These are phyloP conservation scores for Epichloe glyceriae DNA, from an alignment of 2,329 filamentous ascomycete genomes.

Conservation along the genomic window DNA sequence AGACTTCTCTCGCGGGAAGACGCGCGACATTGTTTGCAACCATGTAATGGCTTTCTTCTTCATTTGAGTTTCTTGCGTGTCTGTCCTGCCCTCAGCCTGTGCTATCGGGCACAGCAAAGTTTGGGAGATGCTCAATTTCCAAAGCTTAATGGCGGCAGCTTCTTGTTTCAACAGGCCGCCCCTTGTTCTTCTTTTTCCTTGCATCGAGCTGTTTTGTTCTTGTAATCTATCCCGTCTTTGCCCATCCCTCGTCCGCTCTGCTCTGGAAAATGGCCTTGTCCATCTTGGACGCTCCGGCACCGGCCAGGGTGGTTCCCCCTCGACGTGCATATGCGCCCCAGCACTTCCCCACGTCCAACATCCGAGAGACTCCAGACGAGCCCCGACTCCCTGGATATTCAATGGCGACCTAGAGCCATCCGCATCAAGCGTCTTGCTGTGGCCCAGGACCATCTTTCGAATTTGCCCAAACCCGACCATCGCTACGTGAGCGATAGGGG, in stretches of 20 bases:
- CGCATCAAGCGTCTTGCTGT: not conserved
- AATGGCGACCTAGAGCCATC: not conserved
- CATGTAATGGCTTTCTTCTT: too few species aligned
- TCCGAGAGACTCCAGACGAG: conserved; percentile 4
- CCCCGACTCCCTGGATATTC: not conserved
- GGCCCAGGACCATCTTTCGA: conserved; percentile 6
- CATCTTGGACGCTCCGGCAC: conserved; percentile 3
- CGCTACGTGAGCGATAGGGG: conserved; percentile 7
- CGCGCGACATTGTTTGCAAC: too few species aligned
- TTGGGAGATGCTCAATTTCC: not conserved
- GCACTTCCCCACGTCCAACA: conserved; percentile 9
- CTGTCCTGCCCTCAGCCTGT: too few species aligned
- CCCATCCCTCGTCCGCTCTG: not conserved
- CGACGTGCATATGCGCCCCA: conserved; percentile 3
- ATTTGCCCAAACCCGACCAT: conserved; percentile 6
- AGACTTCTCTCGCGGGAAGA: too few species aligned
- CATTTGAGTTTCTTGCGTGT: not conserved
- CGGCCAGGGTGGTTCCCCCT: not conserved
- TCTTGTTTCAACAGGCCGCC: not conserved
- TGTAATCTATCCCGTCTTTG: not conserved
- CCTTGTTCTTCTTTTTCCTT: not conserved
- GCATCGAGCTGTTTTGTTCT: not conserved
- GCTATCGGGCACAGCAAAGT: not conserved
- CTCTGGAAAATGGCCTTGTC: not conserved
- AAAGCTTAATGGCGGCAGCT: not conserved